phyloP scores from a whole-genome alignment of 495 filamentous ascomycete genomes.

The Hypoxylon crocopeplum region DNA sequence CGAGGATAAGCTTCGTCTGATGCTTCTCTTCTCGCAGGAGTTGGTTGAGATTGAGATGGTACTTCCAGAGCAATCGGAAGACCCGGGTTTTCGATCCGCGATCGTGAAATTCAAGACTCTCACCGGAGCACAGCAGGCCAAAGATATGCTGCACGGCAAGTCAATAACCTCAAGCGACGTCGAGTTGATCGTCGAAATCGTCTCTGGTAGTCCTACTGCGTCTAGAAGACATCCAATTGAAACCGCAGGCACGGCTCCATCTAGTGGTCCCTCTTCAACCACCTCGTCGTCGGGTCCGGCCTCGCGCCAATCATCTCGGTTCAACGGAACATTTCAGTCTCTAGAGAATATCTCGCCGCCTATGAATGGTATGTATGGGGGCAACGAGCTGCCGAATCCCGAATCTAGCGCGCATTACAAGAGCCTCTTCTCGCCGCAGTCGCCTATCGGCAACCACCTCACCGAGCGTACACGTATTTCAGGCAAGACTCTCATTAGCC shows the following conservation, averaged over 20 bases:
- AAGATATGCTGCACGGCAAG: conserved; percentile 79
- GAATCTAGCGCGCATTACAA: conserved; percentile 70
- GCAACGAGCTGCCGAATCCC: conserved; percentile 64
- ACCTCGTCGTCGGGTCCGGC: conserved; percentile 61
- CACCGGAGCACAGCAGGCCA: conserved; percentile 77
- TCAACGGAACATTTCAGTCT: conserved; percentile 77
- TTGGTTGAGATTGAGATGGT: conserved; percentile 77
- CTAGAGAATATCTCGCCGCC: conserved; percentile 74
- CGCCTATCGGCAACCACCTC: conserved; percentile 78
- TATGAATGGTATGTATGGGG: conserved; percentile 61
- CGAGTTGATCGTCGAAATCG: conserved; percentile 80
- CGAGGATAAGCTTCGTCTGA: conserved; percentile 74
- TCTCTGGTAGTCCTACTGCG: conserved; percentile 53
- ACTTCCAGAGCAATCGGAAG: conserved; percentile 67
- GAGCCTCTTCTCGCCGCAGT: conserved; percentile 82
- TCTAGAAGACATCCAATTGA: conserved; percentile 52
- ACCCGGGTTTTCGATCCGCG: conserved; percentile 75
- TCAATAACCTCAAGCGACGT: conserved; percentile 75
- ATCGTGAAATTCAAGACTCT: conserved; percentile 76
- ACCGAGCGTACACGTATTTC: conserved; percentile 72
- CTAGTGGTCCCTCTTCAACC: conserved; percentile 59
- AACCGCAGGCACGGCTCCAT: conserved; percentile 38
- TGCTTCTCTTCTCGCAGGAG: conserved; percentile 87
- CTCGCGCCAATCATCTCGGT: conserved; percentile 76
- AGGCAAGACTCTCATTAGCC: conserved; percentile 85